Evolutionary conservation across 768 basidiomycete genomes (phyloP).

Genomic region (Podaxis sp.): DNA sequence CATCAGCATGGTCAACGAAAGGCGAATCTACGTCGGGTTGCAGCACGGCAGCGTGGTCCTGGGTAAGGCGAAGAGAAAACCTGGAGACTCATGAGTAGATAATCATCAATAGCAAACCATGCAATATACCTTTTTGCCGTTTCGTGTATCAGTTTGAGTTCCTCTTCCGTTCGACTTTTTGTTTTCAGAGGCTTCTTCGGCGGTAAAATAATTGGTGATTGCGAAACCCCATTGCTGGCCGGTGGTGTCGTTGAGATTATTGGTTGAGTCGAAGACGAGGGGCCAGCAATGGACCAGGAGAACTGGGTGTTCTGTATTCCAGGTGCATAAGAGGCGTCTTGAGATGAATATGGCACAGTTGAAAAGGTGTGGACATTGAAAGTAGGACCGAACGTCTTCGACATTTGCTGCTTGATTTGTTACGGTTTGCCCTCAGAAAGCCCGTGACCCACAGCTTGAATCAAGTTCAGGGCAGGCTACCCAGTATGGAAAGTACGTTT

Average conservation of each 20-base stretch:
- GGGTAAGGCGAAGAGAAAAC: slow-evolving; percentile 52
- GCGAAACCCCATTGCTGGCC: background rate
- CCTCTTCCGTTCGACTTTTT: slow-evolving; percentile 49
- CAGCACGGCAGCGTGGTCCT: slow-evolving; percentile 61
- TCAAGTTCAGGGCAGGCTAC: slow-evolving; percentile 38
- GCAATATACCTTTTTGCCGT: slow-evolving; percentile 44
- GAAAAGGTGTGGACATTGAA: slow-evolving; percentile 26
- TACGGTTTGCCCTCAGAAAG: slow-evolving; percentile 35
- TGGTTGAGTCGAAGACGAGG: slow-evolving; percentile 9
- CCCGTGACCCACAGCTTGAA: slow-evolving; percentile 33
- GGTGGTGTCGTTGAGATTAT: background rate
- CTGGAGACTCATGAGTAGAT: slow-evolving; percentile 31
- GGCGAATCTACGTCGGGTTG: slow-evolving; percentile 72
- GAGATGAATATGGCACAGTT: slow-evolving; percentile 22
- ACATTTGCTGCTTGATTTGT: slow-evolving; percentile 44
- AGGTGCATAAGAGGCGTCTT: slow-evolving; percentile 13
- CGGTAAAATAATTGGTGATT: slow-evolving; percentile 8
- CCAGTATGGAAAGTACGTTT: slow-evolving; percentile 9
- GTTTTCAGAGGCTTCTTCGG: slow-evolving; percentile 25
- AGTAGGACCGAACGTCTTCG: slow-evolving; percentile 30
- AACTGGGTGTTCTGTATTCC: slow-evolving; percentile 14
- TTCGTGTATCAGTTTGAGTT: slow-evolving; percentile 44
- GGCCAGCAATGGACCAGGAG: slow-evolving; percentile 14
- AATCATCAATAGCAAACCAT: background rate
- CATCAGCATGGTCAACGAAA: slow-evolving; percentile 62